Evolutionary conservation across 495 filamentous ascomycete genomes (phyloP).

Genomic region (Talaromyces stipitatus): DNA sequence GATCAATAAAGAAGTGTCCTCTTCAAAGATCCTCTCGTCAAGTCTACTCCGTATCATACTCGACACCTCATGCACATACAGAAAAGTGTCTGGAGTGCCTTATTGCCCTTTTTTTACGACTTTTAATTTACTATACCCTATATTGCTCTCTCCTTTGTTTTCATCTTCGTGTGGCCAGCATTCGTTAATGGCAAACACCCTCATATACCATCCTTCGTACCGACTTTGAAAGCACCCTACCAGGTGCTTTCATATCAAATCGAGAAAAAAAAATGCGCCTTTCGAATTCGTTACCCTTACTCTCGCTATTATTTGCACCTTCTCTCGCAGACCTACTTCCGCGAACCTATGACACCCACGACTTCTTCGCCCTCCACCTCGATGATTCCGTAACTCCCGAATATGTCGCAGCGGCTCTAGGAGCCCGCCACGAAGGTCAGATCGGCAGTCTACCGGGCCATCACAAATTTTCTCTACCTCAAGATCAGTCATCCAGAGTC

Average conservation of each 20-base stretch:
- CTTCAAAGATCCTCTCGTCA: neutral
- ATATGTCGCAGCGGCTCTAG: constrained; percentile 64
- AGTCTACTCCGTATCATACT: neutral
- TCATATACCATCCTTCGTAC: neutral
- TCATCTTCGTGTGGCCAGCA: neutral
- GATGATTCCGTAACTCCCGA: constrained; percentile 55
- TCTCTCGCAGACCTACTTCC: constrained; percentile 31
- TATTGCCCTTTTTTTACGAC: neutral
- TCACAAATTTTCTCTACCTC: constrained; percentile 72
- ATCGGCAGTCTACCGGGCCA: constrained; percentile 76
- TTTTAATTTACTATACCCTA: no score
- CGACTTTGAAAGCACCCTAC: neutral
- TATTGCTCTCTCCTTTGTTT: neutral
- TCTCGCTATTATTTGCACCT: neutral
- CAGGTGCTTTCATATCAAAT: neutral
- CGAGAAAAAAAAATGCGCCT: neutral
- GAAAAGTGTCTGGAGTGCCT: neutral
- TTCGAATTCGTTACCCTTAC: neutral
- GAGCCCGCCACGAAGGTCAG: constrained; percentile 73
- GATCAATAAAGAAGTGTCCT: neutral
- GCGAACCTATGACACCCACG: constrained; percentile 62
- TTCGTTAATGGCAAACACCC: neutral
- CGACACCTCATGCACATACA: neutral
- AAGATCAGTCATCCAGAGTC: constrained; percentile 39
- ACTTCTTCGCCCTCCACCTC: constrained; percentile 88